A percentile compares a stretch with the other conserved stretches of the same genome.
phyloP scores from a whole-genome alignment of 345 rosid genomes.

The Populus ilicifolia region DNA sequence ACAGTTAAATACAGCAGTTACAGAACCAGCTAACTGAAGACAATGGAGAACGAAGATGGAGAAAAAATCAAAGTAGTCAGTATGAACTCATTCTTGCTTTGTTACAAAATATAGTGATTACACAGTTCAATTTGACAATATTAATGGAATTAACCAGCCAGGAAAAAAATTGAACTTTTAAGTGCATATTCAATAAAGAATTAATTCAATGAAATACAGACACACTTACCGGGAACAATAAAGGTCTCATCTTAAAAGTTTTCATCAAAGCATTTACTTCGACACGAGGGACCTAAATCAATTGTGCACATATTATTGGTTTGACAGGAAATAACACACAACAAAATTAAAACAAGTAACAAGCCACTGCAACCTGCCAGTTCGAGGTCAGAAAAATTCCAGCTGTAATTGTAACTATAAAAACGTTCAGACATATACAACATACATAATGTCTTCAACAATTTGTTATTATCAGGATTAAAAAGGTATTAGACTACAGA shows the following conservation, averaged over 20 bases:
- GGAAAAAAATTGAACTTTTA: not conserved
- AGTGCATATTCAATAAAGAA: not conserved
- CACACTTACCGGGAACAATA: slow-evolving; percentile 69
- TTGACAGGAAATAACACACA: not conserved
- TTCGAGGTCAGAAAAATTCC: slow-evolving; percentile 11
- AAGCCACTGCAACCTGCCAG: slow-evolving; percentile 1
- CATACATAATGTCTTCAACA: too few relatives aligned
- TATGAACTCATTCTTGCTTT: slow-evolving; percentile 3
- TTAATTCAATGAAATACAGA: slow-evolving; percentile 2
- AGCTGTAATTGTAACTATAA: too few relatives aligned
- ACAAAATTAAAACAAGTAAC: slow-evolving; percentile 1
- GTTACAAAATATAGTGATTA: too few relatives aligned
- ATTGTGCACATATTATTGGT: slow-evolving; percentile 8
- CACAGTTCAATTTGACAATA: not conserved
- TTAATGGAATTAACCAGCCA: not conserved
- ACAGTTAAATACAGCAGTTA: slow-evolving; percentile 95
- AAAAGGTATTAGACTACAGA: too few relatives aligned
- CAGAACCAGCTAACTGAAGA: slow-evolving; percentile 91
- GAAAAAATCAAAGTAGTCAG: slow-evolving; percentile 7
- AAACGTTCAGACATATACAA: too few relatives aligned
- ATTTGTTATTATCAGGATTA: too few relatives aligned
- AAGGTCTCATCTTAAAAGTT: slow-evolving; percentile 88
- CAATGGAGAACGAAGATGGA: slow-evolving; percentile 20
- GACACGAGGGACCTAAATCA: slow-evolving; percentile 75
- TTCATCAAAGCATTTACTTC: slow-evolving; percentile 90